Base-by-base conservation (phyloP, 225 moss, liverwort and hornwort species). In the Neckera pumila region DNA sequence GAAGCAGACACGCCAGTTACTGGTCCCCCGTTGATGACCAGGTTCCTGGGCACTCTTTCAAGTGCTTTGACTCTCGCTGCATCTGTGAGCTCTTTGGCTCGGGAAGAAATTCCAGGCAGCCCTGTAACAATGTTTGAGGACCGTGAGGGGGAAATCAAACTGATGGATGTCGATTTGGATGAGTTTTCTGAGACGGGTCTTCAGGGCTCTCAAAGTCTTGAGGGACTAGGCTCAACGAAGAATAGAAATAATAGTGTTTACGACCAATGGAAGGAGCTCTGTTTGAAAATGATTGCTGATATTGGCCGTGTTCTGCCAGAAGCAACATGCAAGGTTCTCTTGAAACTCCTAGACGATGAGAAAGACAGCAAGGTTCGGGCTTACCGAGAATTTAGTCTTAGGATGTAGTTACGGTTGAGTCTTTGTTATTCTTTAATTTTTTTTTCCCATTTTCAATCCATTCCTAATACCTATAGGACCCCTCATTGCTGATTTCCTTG, bases 161-260 rank as follows among this genome's bases (percentile, higher is more conserved):
- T 99, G 75, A 89, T 96, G 89, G 96, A 99, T 94, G 92, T 91
- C 38, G 99, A 99, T 90, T 94, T 99, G 88, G 99, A 99, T 92
- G 90, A 93, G 61, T 91, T 93, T 56, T 91, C 94, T 66, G 95
- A 96, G 73, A 71, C 91, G 56, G 95, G 86, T 30, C 81, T 86
- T 87, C 89, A 85, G 66, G 87, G 92, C 64, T 90, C 90, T 85
- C 87, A 92, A 85, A 65, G 87, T 80, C 63, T 90, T 30, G 89
- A 90, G 60, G 90, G 94, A 71, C n/a, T 86, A 78, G 67, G 88
- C 42, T 92, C 88, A 47, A 91, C 82, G 53, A 91, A 94, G 85
- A 95, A 88, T 89, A 85, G 87, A 85, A 87, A 88, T 59, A 89
- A 66, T 23, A 89, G 53, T 84, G 81, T 90, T 64, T 92, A 87